Base-by-base conservation (phyloP, 768 basidiomycete species). In the Candolleomyces efflorescens region DNA sequence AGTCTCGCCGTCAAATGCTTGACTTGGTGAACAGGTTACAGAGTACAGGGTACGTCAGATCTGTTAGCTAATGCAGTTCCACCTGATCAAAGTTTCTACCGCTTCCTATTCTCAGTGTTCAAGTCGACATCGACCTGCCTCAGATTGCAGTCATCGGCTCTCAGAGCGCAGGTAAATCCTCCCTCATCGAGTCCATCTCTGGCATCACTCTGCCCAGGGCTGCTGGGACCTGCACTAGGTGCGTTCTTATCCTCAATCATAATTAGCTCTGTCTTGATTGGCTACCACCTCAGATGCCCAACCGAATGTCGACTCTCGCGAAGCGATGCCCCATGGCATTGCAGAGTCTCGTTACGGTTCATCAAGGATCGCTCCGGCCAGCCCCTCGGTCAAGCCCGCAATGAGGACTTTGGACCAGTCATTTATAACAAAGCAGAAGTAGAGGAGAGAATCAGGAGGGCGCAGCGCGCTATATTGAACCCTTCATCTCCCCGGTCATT, bases 121-220 rank as follows among this genome's bases (percentile, higher is more conserved):
- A 89, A 59, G 73, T 79, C 17, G 86, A 90, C 54, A 82, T 92
- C 12, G 86, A 89, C 62, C 71, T 91, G 0, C 89, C 90, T 0
- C 81, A 83, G 60, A 89, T 91, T 36, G 85, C 83, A 0, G 89
- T 90, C 45, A 80, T 89, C 17, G 89, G 89, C 0, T 79, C 77
- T 49, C 85, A 87, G 60, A 83, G 81, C 54, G 82, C 81, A 0
- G 86, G 85, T 0, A 86, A 86, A 59, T 84, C 83, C 0, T 86
- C 85, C 0, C 73, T 86, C 15, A 85, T 86, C 10, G 85, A 86
- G 60, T 77, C 83, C 0, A 85, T 86, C 54, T 83, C 83, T 0
- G 82, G 84, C 0, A 76, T 86, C n/a, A 82, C 75, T 54, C 36
- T 46, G 9, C 46, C 20, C 12, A 55, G 60, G 0, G 53, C 55